phyloP scores from a whole-genome alignment of 257 asterid genomes.

The Nicotiana tomentosiformis region DNA sequence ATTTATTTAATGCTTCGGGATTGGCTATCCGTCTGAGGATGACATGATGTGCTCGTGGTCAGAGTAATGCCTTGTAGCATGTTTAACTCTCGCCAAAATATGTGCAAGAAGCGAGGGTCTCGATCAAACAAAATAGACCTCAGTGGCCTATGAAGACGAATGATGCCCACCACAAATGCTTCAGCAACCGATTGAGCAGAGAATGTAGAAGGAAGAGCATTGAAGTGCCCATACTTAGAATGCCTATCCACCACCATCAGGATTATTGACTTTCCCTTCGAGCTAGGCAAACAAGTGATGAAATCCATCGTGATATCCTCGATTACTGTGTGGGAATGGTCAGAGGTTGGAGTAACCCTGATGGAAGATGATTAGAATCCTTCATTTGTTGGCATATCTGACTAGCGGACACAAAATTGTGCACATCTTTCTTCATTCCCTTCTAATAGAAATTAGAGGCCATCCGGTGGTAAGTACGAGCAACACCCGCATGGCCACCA shows the following conservation, averaged over 20 bases:
- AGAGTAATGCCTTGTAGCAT: too few relatives aligned
- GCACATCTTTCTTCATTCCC: too few relatives aligned
- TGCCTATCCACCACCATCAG: not conserved
- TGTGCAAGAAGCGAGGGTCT: not conserved
- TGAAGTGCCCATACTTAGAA: not conserved
- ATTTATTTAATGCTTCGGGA: too few relatives aligned
- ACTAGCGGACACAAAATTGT: too few relatives aligned
- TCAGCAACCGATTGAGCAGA: not conserved
- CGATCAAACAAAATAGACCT: not conserved
- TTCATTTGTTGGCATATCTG: too few relatives aligned
- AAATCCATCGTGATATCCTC: slow-evolving; percentile 5
- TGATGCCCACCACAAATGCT: not conserved
- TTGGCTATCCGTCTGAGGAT: too few relatives aligned
- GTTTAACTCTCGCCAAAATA: not conserved
- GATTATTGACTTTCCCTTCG: not conserved
- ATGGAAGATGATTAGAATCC: not conserved
- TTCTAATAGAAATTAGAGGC: too few relatives aligned
- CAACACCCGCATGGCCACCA: not conserved
- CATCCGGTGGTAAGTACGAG: not conserved
- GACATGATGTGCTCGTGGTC: too few relatives aligned
- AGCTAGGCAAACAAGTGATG: not conserved
- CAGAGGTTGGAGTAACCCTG: not conserved
- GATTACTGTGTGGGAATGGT: not conserved
- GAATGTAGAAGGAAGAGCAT: not conserved
- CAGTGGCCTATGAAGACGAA: not conserved